These are phyloP conservation scores for Colletotrichum tofieldiae DNA, from an alignment of 2,329 filamentous ascomycete genomes.

Conservation along the genomic window DNA sequence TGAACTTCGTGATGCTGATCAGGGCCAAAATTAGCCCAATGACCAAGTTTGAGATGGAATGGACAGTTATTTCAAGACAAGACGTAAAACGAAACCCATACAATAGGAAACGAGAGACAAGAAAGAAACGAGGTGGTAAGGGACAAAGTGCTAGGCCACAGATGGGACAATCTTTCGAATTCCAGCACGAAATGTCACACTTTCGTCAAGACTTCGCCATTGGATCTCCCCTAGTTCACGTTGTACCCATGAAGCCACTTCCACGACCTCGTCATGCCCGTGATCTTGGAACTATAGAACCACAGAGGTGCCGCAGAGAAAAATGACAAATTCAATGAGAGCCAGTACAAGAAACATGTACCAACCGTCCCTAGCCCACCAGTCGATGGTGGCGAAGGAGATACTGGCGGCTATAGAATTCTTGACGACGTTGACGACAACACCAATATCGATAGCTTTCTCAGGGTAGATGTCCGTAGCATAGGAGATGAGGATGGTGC, in stretches of 20 bases:
- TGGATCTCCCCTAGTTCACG: background rate
- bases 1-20: too few relatives aligned
- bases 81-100: too few relatives aligned
- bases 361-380: background rate
- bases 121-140: background rate
- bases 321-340: background rate
- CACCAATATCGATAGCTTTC: background rate
- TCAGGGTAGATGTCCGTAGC: background rate
- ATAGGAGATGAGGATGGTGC: background rate
- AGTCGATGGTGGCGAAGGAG: background rate
- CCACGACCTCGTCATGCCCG: background rate
- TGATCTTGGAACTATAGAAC: background rate
- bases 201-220: background rate
- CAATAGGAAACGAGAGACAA: too few relatives aligned
- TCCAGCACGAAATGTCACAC: background rate
- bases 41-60: too few relatives aligned
- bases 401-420: background rate
- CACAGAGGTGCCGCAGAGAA: background rate
- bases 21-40: too few relatives aligned
- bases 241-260: background rate
- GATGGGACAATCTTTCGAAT: background rate
- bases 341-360: background rate
- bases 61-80: too few relatives aligned
- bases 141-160: background rate
- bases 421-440: background rate